These are phyloP conservation scores for Punica granatum DNA, from an alignment of 345 rosid species.

Conservation along the genomic window DNA sequence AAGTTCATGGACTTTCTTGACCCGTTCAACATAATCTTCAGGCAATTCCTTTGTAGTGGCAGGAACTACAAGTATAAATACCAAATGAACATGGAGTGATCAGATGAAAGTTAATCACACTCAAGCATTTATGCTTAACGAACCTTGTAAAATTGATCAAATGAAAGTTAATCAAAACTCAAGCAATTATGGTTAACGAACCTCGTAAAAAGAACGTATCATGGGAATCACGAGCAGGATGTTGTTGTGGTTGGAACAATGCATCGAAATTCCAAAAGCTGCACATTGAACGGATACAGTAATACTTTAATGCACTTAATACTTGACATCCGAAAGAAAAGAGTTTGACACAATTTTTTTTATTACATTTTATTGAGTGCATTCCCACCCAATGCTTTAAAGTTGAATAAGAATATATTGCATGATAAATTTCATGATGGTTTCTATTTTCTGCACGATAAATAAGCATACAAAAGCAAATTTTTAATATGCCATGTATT, in stretches of 20 bases:
- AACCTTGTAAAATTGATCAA: neutral
- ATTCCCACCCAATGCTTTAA: no score
- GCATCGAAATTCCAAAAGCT: constrained; percentile 99
- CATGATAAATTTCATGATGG: no score
- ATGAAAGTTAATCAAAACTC: neutral
- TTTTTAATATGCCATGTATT: no score
- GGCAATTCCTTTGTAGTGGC: constrained; percentile 66
- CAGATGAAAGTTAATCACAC: neutral
- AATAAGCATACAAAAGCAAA: no score
- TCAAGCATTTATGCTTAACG: neutral
- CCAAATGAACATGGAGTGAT: constrained; percentile 12
- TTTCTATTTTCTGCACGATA: no score
- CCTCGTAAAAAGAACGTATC: constrained; percentile 69
- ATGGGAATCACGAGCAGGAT: constrained; percentile 98
- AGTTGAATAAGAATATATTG: neutral
- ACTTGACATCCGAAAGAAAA: neutral
- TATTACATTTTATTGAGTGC: no score
- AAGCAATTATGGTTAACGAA: neutral
- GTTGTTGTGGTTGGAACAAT: constrained; percentile 94
- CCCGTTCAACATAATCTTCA: constrained; percentile 81
- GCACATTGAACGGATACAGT: constrained; percentile 15
- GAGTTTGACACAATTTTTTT: no score
- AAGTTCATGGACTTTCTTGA: constrained; percentile 66
- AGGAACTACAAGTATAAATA: constrained; percentile 46
- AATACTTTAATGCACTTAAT: neutral